A percentile compares a stretch with the other conserved stretches of the same genome.
Conservation (phyloP, 495 filamentous ascomycete species). For the Daldinia decipiens region DNA sequence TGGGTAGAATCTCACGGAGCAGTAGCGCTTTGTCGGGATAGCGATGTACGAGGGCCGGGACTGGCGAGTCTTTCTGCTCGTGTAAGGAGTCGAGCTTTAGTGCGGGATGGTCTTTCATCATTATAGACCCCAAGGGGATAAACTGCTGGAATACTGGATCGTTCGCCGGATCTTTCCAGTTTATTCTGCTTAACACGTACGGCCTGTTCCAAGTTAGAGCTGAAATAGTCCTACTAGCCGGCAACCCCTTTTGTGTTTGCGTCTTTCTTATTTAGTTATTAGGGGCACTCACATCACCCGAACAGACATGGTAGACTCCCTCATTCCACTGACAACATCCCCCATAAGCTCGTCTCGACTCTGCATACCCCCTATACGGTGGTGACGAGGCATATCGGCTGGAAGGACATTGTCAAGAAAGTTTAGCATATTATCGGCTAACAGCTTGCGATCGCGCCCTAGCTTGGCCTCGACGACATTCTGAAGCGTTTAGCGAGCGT, state of each 20-base stretch:
- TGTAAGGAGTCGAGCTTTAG: constrained; percentile 57
- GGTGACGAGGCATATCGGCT: constrained; percentile 52
- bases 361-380: constrained; percentile 47
- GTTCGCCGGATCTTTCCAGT: constrained; percentile 65
- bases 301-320: constrained; percentile 63
- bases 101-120: constrained; percentile 61
- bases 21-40: constrained; percentile 70
- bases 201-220: constrained; percentile 54
- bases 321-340: constrained; percentile 62
- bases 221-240: background rate
- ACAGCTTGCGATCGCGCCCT: background rate
- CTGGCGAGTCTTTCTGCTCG: constrained; percentile 60
- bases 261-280: background rate
- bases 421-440: constrained; percentile 21
- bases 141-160: constrained; percentile 67
- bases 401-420: constrained; percentile 58
- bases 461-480: constrained; percentile 37
- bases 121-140: constrained; percentile 60
- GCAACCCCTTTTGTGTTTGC: background rate
- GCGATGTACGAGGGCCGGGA: constrained; percentile 64
- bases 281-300: constrained; percentile 55
- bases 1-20: constrained; percentile 55
- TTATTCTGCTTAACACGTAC: constrained; percentile 62
- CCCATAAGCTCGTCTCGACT: constrained; percentile 61
- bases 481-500: constrained; percentile 18